Conservation (phyloP, 768 basidiomycete species). For the Tylopilus cervinicoccineus region DNA sequence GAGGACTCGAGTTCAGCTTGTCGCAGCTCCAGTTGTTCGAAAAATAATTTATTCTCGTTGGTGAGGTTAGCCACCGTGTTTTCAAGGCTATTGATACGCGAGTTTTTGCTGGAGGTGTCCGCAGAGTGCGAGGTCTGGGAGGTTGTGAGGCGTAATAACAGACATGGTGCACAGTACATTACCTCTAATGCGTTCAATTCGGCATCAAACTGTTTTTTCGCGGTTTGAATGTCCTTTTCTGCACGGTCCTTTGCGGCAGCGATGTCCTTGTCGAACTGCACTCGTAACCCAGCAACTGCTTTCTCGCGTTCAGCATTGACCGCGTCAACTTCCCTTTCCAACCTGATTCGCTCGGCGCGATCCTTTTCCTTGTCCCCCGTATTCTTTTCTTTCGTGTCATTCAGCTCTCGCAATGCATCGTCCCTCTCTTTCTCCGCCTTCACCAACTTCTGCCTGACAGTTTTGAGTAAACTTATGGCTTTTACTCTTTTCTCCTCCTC, state of each 20-base stretch:
- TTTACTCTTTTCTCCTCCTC: conserved; percentile 98
- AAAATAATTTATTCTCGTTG: conserved; percentile 73
- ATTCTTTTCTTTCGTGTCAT: conserved; percentile 48
- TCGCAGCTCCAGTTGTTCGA: conserved; percentile 81
- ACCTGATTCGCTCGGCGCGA: conserved; percentile 43
- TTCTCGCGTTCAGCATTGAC: conserved; percentile 61
- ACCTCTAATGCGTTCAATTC: conserved; percentile 77
- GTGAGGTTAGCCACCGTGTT: conserved; percentile 63
- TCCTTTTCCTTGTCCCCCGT: conserved; percentile 44
- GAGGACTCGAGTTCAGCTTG: conserved; percentile 90
- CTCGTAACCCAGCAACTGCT: conserved; percentile 52
- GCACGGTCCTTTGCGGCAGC: conserved; percentile 54
- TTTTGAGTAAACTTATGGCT: conserved; percentile 88
- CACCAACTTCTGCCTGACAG: conserved; percentile 94
- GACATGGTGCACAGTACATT: conserved; percentile 7
- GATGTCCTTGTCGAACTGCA: conserved; percentile 73
- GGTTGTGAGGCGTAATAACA: conserved; percentile 2
- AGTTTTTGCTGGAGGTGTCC: conserved; percentile 56
- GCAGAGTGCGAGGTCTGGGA: conserved; percentile 62
- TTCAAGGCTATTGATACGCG: conserved; percentile 69
- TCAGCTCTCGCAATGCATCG: conserved; percentile 60
- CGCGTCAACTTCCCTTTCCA: conserved; percentile 63
- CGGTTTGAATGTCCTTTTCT: conserved; percentile 67
- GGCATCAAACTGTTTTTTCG: conserved; percentile 71
- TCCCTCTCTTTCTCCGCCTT: conserved; percentile 94